These are phyloP conservation scores for Apiospora saccharicola DNA, from an alignment of 2,329 filamentous ascomycete species.

Conservation along the genomic window DNA sequence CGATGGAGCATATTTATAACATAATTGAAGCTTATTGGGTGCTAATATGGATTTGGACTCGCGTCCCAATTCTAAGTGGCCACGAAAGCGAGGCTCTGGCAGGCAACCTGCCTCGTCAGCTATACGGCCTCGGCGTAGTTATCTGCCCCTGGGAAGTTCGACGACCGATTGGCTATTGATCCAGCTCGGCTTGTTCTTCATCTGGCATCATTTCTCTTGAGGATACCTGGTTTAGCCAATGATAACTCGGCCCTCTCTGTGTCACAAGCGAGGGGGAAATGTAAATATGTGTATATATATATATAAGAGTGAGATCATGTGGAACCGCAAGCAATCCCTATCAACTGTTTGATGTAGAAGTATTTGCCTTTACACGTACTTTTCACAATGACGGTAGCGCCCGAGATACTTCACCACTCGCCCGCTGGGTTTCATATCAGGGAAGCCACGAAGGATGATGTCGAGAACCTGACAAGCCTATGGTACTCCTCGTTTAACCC, in stretches of 20 bases:
- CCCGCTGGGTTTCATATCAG: conserved; percentile 28
- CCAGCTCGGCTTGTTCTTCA: not conserved
- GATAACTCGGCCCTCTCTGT: not conserved
- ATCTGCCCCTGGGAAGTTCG: not conserved
- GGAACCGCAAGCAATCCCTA: not conserved
- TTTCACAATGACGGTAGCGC: not conserved
- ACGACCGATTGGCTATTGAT: not conserved
- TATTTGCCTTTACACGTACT: not conserved
- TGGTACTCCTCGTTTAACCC: conserved; percentile 31
- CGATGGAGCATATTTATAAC: not conserved
- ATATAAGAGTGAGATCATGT: not conserved
- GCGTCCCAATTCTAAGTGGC: not conserved
- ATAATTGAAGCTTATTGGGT: not conserved
- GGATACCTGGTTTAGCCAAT: not conserved
- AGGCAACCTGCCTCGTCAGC: not conserved
- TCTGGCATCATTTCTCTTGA: not conserved
- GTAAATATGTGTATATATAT: too few relatives aligned
- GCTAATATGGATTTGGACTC: not conserved
- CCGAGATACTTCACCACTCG: conserved; percentile 5
- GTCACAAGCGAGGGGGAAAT: not conserved
- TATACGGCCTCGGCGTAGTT: not conserved
- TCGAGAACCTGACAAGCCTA: conserved; percentile 25
- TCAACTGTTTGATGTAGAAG: not conserved
- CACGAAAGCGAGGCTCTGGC: not conserved
- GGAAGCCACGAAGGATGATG: conserved; percentile 27